Evolutionary conservation across 768 basidiomycete species (phyloP).

Genomic region (Termitomyces sp.): DNA sequence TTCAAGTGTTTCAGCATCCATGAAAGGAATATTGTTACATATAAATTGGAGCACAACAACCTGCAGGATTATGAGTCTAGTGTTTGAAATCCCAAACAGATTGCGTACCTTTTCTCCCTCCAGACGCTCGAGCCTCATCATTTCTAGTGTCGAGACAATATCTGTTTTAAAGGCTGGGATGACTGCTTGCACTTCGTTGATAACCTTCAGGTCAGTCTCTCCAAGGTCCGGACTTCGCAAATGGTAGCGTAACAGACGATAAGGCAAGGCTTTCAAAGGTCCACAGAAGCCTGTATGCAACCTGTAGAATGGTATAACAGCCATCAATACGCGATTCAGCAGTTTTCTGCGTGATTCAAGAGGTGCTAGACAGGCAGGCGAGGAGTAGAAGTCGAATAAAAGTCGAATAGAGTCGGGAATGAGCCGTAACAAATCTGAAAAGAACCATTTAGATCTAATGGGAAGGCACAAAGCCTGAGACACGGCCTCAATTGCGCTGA

Average conservation of each 20-base stretch:
- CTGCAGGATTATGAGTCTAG: constrained; percentile 13
- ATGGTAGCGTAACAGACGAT: constrained; percentile 36
- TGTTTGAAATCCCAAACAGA: neutral
- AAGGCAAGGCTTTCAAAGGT: constrained; percentile 25
- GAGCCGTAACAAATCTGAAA: constrained; percentile 40
- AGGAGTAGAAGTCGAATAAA: constrained; percentile 39
- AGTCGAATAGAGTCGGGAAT: constrained; percentile 32
- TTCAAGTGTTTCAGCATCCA: constrained; percentile 15
- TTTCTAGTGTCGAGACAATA: constrained; percentile 28
- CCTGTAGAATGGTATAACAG: constrained; percentile 21
- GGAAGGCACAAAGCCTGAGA: constrained; percentile 35
- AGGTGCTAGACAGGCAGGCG: constrained; percentile 28
- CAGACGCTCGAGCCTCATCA: constrained; percentile 33
- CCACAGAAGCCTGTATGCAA: constrained; percentile 24
- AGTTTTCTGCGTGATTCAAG: constrained; percentile 28
- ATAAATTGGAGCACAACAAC: constrained; percentile 24
- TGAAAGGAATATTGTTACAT: constrained; percentile 15
- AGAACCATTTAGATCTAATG: constrained; percentile 41
- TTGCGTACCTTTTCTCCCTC: constrained; percentile 23
- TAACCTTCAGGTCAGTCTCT: constrained; percentile 23
- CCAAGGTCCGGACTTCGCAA: constrained; percentile 36
- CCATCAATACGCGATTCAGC: constrained; percentile 34
- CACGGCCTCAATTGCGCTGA: constrained; percentile 38
- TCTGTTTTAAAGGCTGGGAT: constrained; percentile 24
- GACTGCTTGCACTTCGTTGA: constrained; percentile 12